phyloP scores from a whole-genome alignment of 352 stramenopile species.

The Pythium brachiatum region DNA sequence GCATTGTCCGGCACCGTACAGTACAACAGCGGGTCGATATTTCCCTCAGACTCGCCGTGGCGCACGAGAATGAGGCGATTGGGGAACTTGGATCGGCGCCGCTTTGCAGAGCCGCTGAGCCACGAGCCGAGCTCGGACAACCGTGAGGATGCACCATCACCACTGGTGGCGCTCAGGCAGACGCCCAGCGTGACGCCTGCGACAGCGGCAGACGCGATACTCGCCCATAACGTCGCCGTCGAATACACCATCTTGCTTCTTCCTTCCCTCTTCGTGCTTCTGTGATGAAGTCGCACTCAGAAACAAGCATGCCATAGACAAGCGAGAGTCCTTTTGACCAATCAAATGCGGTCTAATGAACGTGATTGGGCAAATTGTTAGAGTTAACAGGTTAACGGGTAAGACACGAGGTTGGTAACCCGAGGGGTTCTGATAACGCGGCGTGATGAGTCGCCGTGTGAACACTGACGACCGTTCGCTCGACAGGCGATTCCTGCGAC shows the following conservation, averaged over 20 bases:
- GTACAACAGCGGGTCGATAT: conserved; percentile 81
- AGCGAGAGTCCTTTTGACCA: conserved; percentile 10
- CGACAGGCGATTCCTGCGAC: background rate
- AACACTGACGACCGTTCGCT: too few relatives aligned
- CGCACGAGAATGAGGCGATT: conserved; percentile 84
- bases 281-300: conserved; percentile 12
- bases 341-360: background rate
- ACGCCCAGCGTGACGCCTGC: conserved; percentile 43
- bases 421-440: background rate
- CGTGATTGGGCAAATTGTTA: background rate
- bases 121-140: conserved; percentile 14
- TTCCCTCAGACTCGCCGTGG: conserved; percentile 83
- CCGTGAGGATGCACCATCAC: background rate
- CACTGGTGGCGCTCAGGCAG: conserved; percentile 14
- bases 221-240: conserved; percentile 41
- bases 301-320: conserved; percentile 23
- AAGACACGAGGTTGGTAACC: background rate
- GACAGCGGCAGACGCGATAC: conserved; percentile 41
- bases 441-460: background rate
- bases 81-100: conserved; percentile 32
- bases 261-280: background rate
- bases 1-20: conserved; percentile 73
- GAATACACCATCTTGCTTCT: conserved; percentile 43
- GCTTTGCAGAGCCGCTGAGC: conserved; percentile 31
- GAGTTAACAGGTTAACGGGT: background rate